Percentiles rank a stretch among this genome's conserved stretches.
These are phyloP conservation scores for Phytomonas sp. DNA, from an alignment of 208 protist species.

Conservation along the genomic window DNA sequence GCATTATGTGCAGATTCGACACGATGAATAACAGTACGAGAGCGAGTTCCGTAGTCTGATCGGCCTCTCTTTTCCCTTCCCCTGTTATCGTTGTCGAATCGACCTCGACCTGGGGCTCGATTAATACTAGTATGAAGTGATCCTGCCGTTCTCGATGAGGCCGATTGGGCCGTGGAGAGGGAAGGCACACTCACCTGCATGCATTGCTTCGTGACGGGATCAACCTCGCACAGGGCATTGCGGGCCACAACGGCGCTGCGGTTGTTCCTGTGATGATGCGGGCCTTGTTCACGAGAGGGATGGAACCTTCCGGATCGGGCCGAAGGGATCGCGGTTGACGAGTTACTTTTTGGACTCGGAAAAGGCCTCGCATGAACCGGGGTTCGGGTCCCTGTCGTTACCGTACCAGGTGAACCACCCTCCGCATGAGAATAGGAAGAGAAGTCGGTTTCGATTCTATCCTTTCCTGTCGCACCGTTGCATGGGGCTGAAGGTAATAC, in stretches of 20 bases:
- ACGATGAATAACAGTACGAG: neutral
- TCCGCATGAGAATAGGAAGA: neutral
- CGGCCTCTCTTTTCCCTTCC: neutral
- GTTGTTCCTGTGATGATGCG: conserved; percentile 10
- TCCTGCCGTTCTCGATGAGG: neutral
- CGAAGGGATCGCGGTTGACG: neutral
- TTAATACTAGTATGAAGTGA: neutral
- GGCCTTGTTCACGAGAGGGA: neutral
- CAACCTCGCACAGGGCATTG: conserved; percentile 72
- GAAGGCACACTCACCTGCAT: conserved; percentile 36
- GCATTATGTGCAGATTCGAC: neutral
- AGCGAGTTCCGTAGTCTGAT: neutral
- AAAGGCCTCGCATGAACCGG: neutral
- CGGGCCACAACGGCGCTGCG: conserved; percentile 42
- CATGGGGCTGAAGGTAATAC: neutral
- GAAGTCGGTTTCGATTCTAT: neutral
- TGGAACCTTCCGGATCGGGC: neutral
- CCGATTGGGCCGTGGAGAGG: neutral
- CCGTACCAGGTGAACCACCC: neutral
- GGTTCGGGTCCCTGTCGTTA: neutral
- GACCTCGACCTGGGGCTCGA: neutral
- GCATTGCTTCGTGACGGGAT: conserved; percentile 45
- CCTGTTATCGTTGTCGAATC: neutral
- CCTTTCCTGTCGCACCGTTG: neutral
- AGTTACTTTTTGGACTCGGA: neutral